Conservation (phyloP, 345 rosid species). For the Brassica carinata region DNA sequence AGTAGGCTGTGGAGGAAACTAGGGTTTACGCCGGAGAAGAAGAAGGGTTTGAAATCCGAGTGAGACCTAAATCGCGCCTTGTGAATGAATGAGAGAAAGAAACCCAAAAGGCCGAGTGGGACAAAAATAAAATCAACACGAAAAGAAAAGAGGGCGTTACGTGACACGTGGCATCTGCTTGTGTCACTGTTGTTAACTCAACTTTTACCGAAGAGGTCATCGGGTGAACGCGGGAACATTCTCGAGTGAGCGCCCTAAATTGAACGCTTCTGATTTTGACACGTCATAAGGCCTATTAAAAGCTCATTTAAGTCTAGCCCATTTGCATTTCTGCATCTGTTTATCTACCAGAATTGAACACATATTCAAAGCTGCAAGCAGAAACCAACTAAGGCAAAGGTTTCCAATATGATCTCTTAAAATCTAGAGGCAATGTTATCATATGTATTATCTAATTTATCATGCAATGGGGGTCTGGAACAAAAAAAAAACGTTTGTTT, state of each 20-base stretch:
- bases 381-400: not conserved
- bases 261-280: constrained; percentile 11
- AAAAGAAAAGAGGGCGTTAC: constrained; percentile 23
- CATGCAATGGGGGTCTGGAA: no score
- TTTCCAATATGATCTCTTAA: not conserved
- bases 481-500: no score
- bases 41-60: constrained; percentile 53
- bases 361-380: not conserved
- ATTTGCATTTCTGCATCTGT: not conserved
- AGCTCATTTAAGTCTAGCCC: not conserved
- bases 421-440: not conserved
- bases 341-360: not conserved
- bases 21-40: constrained; percentile 48
- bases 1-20: not conserved
- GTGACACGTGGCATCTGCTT: constrained; percentile 11
- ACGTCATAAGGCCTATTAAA: not conserved
- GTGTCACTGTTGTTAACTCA: constrained; percentile 19
- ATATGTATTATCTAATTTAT: not conserved
- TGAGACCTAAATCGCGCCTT: constrained; percentile 62
- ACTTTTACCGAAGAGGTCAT: not conserved
- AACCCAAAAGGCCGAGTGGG: not conserved
- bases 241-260: constrained; percentile 25
- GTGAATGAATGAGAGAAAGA: constrained; percentile 9
- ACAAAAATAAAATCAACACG: constrained; percentile 38
- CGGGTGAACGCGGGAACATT: constrained; percentile 23